Base-by-base conservation (phyloP, 441 rosid genomes). In the Populus hybrid region DNA sequence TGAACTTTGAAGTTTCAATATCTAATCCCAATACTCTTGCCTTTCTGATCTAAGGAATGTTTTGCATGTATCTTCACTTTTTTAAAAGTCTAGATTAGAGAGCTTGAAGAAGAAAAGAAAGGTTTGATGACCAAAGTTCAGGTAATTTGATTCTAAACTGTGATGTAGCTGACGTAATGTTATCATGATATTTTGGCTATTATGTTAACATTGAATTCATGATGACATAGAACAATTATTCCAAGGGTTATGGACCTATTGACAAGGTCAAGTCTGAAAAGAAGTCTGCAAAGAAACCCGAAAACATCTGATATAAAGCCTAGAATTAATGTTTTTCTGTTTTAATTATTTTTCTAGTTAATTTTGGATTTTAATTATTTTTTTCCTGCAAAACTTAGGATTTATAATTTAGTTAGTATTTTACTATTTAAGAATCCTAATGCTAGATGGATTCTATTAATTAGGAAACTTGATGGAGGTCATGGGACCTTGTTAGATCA, bases 21-120 rank as follows among this genome's bases (percentile, higher is more conserved):
- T 69, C 32, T 14, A 63, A 32, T 57, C 32, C 35, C 14, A 21
- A 6, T 18, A 32, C 75, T 80, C 8, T 10, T 67, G 11, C 57
- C 21, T 65, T 59, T 68, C 68, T 78, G 59, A 50, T 42, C 63
- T 67, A 18, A 71, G 53, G 34, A 46, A 24, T 59, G 73, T 80
- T 79, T 77, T 77, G 79, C 63, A 53, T 85, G 80, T 80, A 75
- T 76, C 68, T 59, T 30, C 5, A 59, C 20, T 71, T 73, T 74
- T 79, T 69, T 81, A 86, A 59, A 77, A 78, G 68, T 87, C 85
- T 78, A 96, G 99, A 90, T 92, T 78, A 87, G 98, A 85, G 99
- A 94, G 86, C 86, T 87, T 73, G 99, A 97, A 86, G 99, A 97
- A 86, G 99, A 97, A 89, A 97, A 94, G 93, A 93, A 92, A 90